These are phyloP conservation scores for Candida golubevii DNA, from an alignment of 805 yeast species.

Conservation along the genomic window DNA sequence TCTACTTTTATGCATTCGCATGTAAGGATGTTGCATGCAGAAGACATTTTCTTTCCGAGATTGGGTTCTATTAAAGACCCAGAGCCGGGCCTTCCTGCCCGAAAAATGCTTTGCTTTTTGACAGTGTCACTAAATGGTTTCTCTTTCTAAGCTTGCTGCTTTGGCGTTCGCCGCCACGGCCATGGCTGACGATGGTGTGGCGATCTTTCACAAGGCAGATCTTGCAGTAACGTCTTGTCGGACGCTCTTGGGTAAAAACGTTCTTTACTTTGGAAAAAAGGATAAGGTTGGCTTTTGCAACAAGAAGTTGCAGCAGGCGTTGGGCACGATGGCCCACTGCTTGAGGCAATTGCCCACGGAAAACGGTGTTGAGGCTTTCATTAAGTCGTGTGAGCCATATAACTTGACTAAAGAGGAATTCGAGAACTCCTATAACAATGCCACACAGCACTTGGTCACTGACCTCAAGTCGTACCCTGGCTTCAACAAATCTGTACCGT, in stretches of 20 bases:
- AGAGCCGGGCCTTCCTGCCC: too few species aligned
- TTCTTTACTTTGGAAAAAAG: conserved; percentile 19
- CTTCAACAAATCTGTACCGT: conserved; percentile 27
- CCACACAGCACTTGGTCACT: conserved; percentile 34
- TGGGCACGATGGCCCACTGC: conserved; percentile 37
- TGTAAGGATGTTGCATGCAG: neutral
- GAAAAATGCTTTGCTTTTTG: too few species aligned
- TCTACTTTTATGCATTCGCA: too few species aligned
- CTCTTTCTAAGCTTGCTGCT: conserved; percentile 10
- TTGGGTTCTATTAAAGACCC: too few species aligned
- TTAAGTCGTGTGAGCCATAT: conserved; percentile 10
- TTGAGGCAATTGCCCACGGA: conserved; percentile 22
- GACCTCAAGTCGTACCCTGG: conserved; percentile 26
- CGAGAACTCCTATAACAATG: conserved; percentile 37
- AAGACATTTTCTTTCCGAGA: too few species aligned
- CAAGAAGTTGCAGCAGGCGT: conserved; percentile 32
- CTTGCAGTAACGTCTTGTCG: conserved; percentile 28
- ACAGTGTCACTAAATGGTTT: conserved; percentile 10
- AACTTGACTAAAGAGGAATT: conserved; percentile 29
- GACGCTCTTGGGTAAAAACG: conserved; percentile 22
- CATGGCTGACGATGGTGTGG: conserved; percentile 17
- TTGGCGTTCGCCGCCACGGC: conserved; percentile 13
- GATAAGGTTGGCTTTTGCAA: conserved; percentile 32
- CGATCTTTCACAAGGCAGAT: conserved; percentile 21
- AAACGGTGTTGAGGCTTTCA: conserved; percentile 15